Base-by-base conservation (phyloP, 441 rosid genomes). In the Adansonia madagascariensis region DNA sequence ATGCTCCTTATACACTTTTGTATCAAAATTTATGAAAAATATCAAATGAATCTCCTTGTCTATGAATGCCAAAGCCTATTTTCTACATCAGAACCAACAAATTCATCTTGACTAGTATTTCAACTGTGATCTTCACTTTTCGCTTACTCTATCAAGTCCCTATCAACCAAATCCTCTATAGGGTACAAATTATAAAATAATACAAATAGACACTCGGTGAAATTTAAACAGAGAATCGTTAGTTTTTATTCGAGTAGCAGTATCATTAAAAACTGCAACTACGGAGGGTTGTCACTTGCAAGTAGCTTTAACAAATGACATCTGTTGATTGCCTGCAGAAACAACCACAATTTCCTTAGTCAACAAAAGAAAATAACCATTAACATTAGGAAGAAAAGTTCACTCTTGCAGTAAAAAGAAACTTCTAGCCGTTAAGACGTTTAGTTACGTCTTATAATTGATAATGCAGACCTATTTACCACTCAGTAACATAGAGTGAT, bases 301-400 rank as follows among this genome's bases (percentile, higher is more conserved):
- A 63, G 68, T 53, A n/a, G 41, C 9, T 27, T 55, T 55, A 35
- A 10, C 8, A 4, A 27, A 65, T 55, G 43, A 24, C 3, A 63
- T 20, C 15, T 41, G 35, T 46, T 35, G 46, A 57, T 78, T 66
- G 60, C 74, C 81, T 66, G 62, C 53, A 57, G 62, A 65, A 65
- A 56, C 10, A 9, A 68, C 20, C 8, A 5, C 22, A 44, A 12
- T 27, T 9, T 15, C 65, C 44, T 17, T 49, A 39, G 44, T 71
- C 47, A 15, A 61, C 12, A 44, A 31, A 47, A 35, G 55, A 17
- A 50, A 71, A 71, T 65, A 46, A n/a, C 69, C 72, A 10, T 4
- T 1, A 18, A 5, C 6, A 65, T 1, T 10, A 24, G 46, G 52
- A 56, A 43, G 46, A 18, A 56, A 43, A 43, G 2, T 52, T 47